Conservation (phyloP, 805 yeast genomes). For the Candida sphagnicola region DNA sequence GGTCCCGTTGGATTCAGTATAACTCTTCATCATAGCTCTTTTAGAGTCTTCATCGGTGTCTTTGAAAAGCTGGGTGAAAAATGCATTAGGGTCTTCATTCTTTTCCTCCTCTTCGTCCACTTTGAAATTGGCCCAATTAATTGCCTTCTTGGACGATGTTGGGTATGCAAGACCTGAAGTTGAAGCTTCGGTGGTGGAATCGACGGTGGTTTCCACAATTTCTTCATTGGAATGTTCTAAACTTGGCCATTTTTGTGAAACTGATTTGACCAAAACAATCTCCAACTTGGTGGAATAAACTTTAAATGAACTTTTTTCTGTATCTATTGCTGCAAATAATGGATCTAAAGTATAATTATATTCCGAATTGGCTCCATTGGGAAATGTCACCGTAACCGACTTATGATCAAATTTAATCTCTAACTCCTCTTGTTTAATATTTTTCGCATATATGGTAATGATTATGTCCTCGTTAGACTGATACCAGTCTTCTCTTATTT, state of each 20-base stretch:
- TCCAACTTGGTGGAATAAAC: conserved; percentile 77
- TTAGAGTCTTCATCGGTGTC: conserved; percentile 83
- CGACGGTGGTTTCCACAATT: conserved; percentile 6
- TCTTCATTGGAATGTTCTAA: conserved; percentile 34
- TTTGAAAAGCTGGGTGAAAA: conserved; percentile 70
- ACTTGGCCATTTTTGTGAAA: conserved; percentile 48
- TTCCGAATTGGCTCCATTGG: conserved; percentile 46
- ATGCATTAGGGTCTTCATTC: conserved; percentile 53
- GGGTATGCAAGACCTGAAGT: conserved; percentile 44
- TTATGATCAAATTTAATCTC: conserved; percentile 34
- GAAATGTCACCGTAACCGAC: conserved; percentile 43
- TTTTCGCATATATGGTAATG: conserved; percentile 68
- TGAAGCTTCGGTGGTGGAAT: conserved; percentile 8
- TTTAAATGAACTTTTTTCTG: conserved; percentile 39
- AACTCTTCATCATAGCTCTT: conserved; percentile 97
- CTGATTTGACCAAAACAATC: conserved; percentile 50
- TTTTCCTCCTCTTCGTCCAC: conserved; percentile 45
- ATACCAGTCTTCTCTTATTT: conserved; percentile 47
- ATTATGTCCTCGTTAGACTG: conserved; percentile 58
- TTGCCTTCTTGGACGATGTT: conserved; percentile 54
- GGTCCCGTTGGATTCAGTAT: conserved; percentile 90
- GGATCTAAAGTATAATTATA: conserved; percentile 57
- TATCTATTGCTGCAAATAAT: conserved; percentile 48
- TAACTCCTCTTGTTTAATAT: conserved; percentile 48
- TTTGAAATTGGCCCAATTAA: conserved; percentile 64